Base-by-base conservation (phyloP, 306 rosid species). In the Mimosa bimucronata region DNA sequence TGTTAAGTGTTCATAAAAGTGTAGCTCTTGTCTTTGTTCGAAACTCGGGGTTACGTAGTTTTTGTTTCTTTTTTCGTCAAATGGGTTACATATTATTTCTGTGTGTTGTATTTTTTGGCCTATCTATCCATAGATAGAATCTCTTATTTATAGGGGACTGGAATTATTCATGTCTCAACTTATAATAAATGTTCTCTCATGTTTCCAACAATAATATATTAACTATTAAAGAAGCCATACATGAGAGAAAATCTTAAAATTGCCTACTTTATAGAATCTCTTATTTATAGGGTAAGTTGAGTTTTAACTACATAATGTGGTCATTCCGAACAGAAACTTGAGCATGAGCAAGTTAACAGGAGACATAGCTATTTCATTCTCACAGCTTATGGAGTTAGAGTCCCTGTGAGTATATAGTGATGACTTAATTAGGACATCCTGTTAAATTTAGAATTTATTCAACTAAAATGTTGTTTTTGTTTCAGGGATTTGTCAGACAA, bases 401-500 rank as follows among this genome's bases (percentile, higher is more conserved):
- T 45, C 67, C 44, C 19, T 80, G 83, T 72, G 40, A 80, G 78
- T 80, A 16, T 12, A 25, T 7, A 26, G 31, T 25, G 18, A 60
- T 4, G 44, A 40, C 52, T 12, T 12, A 18, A 52, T 55, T 21
- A 55, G 6, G 16, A 57, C 30, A 23, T 2, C 13, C 21, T 57
- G 7, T 23, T 57, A 6, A 23, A 29, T 10, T 0, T 23, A 9
- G 5, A 23, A 23, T n/a, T 55, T 55, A 26, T 7, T 55, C 28
- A 8, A 0, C 0, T 23, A 23, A 55, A 74, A 53, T 31, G 3
- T 31, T 31, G 6, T 45, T 57, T 3, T 3, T 58, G 6, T 55
- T 38, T 23, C 50, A 88, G 89, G 77, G 83, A 88, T 76, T 83
- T 85, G 37, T 83, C 89, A 19, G 14, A 50, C 67, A 88, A 88